These are phyloP conservation scores for Kluyveromyces lactis DNA, from an alignment of 805 yeast genomes.

Conservation along the genomic window DNA sequence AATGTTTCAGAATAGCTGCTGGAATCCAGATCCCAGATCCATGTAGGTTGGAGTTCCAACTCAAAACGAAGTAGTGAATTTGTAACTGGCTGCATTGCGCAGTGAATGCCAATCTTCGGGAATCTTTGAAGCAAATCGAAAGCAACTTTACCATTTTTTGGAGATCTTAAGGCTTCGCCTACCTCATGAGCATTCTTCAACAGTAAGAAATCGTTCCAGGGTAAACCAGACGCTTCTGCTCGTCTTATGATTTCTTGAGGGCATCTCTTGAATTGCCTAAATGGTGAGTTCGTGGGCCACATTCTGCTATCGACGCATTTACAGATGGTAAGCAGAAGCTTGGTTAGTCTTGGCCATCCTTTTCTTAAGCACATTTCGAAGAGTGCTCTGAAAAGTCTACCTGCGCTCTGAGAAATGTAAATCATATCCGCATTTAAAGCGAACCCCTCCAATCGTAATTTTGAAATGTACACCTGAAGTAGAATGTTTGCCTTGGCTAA, in stretches of 20 bases:
- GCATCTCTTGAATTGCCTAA: constrained; percentile 71
- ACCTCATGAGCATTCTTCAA: constrained; percentile 64
- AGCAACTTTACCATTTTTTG: constrained; percentile 51
- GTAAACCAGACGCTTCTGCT: constrained; percentile 72
- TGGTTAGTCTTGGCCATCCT: constrained; percentile 62
- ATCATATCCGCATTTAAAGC: constrained; percentile 91
- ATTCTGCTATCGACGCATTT: constrained; percentile 72
- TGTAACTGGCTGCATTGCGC: constrained; percentile 70
- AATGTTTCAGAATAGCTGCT: constrained; percentile 67
- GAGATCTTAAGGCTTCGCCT: constrained; percentile 72
- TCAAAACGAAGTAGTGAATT: constrained; percentile 57
- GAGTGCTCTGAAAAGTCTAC: constrained; percentile 78
- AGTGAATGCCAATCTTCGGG: constrained; percentile 56
- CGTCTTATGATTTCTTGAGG: constrained; percentile 63
- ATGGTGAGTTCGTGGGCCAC: constrained; percentile 82
- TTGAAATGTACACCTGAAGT: constrained; percentile 80
- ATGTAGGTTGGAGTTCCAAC: constrained; percentile 58
- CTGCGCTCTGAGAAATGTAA: constrained; percentile 88
- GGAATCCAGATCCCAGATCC: constrained; percentile 64
- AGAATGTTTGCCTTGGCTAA: constrained; percentile 71
- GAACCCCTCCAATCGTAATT: constrained; percentile 71
- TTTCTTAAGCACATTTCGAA: constrained; percentile 66
- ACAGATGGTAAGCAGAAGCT: constrained; percentile 51
- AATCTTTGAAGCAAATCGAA: constrained; percentile 58
- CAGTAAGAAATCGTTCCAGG: constrained; percentile 69